phyloP scores from a whole-genome alignment of 352 stramenopile species.

The Globisporangium irregulare region DNA sequence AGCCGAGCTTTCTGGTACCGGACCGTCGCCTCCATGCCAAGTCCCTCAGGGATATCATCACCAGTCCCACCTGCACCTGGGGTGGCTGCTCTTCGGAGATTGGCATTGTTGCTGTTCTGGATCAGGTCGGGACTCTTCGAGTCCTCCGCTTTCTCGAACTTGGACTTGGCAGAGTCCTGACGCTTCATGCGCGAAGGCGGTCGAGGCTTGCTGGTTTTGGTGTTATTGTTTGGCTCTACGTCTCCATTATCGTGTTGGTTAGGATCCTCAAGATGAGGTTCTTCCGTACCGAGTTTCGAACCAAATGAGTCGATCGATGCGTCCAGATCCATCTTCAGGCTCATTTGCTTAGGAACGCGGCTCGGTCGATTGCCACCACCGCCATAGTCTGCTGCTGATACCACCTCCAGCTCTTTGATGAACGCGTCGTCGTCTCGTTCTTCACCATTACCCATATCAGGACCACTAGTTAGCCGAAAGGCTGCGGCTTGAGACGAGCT shows the following conservation, averaged over 20 bases:
- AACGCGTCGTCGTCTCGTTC: constrained; percentile 5
- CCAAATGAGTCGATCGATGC: constrained; percentile 52
- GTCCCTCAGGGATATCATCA: constrained; percentile 26
- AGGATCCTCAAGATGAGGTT: not conserved
- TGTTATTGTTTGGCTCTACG: constrained; percentile 3
- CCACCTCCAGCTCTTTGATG: constrained; percentile 5
- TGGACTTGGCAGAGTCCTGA: constrained; percentile 1
- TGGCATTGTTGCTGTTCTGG: not conserved
- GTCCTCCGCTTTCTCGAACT: not conserved
- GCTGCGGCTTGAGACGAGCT: not conserved
- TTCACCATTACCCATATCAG: not conserved
- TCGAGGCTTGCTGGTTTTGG: not conserved
- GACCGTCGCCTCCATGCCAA: constrained; percentile 58
- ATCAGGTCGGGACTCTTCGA: not conserved
- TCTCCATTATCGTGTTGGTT: not conserved
- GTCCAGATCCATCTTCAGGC: constrained; percentile 44
- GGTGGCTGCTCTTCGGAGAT: not conserved
- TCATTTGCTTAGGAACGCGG: constrained; percentile 16
- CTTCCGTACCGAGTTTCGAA: not conserved
- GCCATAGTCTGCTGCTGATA: not conserved
- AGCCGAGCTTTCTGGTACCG: constrained; percentile 75
- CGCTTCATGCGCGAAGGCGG: constrained; percentile 5
- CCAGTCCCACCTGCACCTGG: not conserved
- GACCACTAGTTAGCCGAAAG: not conserved
- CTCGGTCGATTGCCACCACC: constrained; percentile 4